These are phyloP conservation scores for Sphaceloma murrayae DNA, from an alignment of 2,329 filamentous ascomycete genomes.

Conservation along the genomic window DNA sequence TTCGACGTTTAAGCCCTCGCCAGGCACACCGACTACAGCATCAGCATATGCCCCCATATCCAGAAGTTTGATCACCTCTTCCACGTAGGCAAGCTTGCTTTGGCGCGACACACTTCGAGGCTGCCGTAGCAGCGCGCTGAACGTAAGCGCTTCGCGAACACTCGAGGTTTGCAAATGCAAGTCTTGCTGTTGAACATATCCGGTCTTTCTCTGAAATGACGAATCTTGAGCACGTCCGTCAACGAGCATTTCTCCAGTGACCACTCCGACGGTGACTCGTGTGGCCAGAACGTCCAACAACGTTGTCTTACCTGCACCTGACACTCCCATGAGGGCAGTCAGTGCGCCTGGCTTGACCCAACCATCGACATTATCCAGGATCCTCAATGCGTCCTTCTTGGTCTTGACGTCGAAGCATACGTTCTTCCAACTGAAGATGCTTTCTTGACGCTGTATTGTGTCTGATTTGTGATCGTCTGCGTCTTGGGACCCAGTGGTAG, in stretches of 20 bases:
- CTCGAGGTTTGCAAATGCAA: conserved; percentile 48
- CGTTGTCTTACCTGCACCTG: conserved; percentile 54
- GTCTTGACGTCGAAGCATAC: conserved; percentile 47
- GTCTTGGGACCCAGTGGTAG: conserved; percentile 30
- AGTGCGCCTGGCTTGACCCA: conserved; percentile 49
- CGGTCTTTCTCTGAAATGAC: conserved; percentile 55
- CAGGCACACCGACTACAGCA: conserved; percentile 53
- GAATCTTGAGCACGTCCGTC: conserved; percentile 48
- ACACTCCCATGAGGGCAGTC: conserved; percentile 43
- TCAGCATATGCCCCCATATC: conserved; percentile 59
- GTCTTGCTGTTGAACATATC: conserved; percentile 59
- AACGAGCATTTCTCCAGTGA: conserved; percentile 58
- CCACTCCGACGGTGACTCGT: conserved; percentile 51
- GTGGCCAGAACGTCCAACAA: conserved; percentile 48
- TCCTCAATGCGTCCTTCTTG: conserved; percentile 41
- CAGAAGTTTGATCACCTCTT: conserved; percentile 54
- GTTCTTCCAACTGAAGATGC: conserved; percentile 44
- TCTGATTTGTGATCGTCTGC: conserved; percentile 30
- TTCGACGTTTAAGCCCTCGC: conserved; percentile 53
- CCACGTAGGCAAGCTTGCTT: conserved; percentile 56
- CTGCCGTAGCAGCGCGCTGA: conserved; percentile 51
- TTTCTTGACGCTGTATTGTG: conserved; percentile 35
- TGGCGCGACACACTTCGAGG: conserved; percentile 43
- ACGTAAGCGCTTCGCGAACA: conserved; percentile 46
- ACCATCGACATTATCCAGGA: conserved; percentile 46